phyloP scores from a whole-genome alignment of 257 asterid species.

The Salvia hispanica region DNA sequence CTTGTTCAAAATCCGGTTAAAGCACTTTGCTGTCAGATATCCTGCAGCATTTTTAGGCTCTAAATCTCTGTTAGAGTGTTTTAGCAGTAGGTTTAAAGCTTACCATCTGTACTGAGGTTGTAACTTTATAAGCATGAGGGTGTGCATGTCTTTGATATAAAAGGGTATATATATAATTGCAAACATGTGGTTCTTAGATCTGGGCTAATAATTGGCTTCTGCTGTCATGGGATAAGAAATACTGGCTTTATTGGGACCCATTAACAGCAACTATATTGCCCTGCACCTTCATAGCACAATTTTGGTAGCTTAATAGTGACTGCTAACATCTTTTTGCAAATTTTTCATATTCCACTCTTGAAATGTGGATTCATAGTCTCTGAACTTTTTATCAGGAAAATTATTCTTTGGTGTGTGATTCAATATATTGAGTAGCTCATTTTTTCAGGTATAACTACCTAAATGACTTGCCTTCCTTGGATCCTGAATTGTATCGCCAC shows the following conservation, averaged over 20 bases:
- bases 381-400: not conserved
- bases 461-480: constrained; percentile 97
- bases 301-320: constrained; percentile 6
- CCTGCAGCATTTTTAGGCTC: not conserved
- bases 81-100: constrained; percentile 5
- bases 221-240: constrained; percentile 11
- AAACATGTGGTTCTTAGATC: constrained; percentile 1
- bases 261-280: constrained; percentile 6
- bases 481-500: constrained; percentile 94
- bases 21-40: not conserved
- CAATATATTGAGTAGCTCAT: constrained; percentile 23
- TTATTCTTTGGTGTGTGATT: constrained; percentile 19
- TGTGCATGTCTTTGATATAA: constrained; percentile 6
- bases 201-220: not conserved
- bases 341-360: constrained; percentile 8
- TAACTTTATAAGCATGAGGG: not conserved
- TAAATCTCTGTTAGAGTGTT: constrained; percentile 1
- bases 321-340: not conserved
- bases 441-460: constrained; percentile 77
- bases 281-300: not conserved
- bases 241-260: not conserved
- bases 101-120: not conserved
- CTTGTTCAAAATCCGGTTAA: not conserved
- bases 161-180: not conserved
- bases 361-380: constrained; percentile 8